These are phyloP conservation scores for Dryadomyces sulphureus DNA, from an alignment of 2,329 filamentous ascomycete species.

Conservation along the genomic window DNA sequence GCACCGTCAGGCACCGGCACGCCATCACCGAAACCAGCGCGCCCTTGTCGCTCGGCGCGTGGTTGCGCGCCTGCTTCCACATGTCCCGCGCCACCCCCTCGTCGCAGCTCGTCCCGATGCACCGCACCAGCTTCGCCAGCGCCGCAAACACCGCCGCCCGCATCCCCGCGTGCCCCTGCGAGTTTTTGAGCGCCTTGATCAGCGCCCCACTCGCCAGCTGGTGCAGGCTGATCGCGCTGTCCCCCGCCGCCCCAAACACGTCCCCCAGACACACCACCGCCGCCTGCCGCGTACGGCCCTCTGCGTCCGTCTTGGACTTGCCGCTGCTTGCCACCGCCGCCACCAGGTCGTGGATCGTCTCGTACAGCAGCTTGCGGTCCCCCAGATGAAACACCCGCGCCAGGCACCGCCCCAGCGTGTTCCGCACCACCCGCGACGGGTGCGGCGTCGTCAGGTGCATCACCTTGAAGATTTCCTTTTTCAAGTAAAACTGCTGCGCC, in stretches of 20 bases:
- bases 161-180: slow-evolving; percentile 67
- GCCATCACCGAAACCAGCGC: slow-evolving; percentile 64
- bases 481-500: slow-evolving; percentile 78
- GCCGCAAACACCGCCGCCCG: slow-evolving; percentile 65
- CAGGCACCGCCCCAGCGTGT: slow-evolving; percentile 75
- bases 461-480: slow-evolving; percentile 89
- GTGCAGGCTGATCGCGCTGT: slow-evolving; percentile 78
- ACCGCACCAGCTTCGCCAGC: slow-evolving; percentile 59
- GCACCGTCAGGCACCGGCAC: slow-evolving; percentile 61
- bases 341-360: slow-evolving; percentile 82
- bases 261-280: slow-evolving; percentile 77
- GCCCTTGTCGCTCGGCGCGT: slow-evolving; percentile 68
- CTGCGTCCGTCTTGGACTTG: slow-evolving; percentile 55
- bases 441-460: slow-evolving; percentile 68
- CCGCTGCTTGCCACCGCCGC: slow-evolving; percentile 46
- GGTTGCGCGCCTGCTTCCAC: slow-evolving; percentile 78
- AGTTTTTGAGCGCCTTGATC: slow-evolving; percentile 65
- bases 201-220: slow-evolving; percentile 57
- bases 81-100: slow-evolving; percentile 76
- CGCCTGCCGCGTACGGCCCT: slow-evolving; percentile 54
- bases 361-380: slow-evolving; percentile 82
- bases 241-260: slow-evolving; percentile 81
- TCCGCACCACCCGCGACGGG: slow-evolving; percentile 77
- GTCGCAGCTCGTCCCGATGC: slow-evolving; percentile 65
- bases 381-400: slow-evolving; percentile 70